Percentiles rank a stretch among this genome's conserved stretches.
phyloP scores from a whole-genome alignment of 805 yeast genomes.

The Wickerhamiella australiensis region DNA sequence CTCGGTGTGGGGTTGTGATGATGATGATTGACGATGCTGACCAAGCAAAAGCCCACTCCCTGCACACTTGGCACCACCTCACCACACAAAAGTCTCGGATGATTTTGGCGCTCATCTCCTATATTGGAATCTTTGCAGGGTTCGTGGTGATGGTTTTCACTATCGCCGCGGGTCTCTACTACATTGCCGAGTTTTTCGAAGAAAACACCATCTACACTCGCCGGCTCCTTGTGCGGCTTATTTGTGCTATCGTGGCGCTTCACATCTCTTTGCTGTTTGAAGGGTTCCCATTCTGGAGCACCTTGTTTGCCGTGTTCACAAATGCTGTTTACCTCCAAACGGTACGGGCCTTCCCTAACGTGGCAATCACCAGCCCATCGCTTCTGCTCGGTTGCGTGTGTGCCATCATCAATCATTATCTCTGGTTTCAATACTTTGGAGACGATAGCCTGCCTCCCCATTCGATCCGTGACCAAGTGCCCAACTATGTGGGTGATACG shows the following conservation, averaged over 20 bases:
- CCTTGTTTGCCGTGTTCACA: slow-evolving; percentile 55
- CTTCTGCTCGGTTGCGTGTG: slow-evolving; percentile 60
- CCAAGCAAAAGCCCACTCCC: neutral
- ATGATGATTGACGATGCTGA: neutral
- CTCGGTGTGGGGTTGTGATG: neutral
- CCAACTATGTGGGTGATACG: slow-evolving; percentile 48
- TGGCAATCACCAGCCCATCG: slow-evolving; percentile 55
- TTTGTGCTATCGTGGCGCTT: slow-evolving; percentile 45
- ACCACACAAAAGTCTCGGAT: slow-evolving; percentile 26
- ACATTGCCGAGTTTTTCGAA: slow-evolving; percentile 82
- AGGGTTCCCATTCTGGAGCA: slow-evolving; percentile 60
- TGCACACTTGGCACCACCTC: neutral
- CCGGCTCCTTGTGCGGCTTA: slow-evolving; percentile 49
- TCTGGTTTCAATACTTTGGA: slow-evolving; percentile 82
- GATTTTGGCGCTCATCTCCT: slow-evolving; percentile 49
- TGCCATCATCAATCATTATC: slow-evolving; percentile 67
- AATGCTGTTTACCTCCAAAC: slow-evolving; percentile 68
- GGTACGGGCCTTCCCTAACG: slow-evolving; percentile 71
- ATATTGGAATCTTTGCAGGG: slow-evolving; percentile 49
- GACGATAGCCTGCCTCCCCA: slow-evolving; percentile 53
- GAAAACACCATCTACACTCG: slow-evolving; percentile 83
- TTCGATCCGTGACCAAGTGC: slow-evolving; percentile 32
- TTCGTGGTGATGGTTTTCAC: slow-evolving; percentile 46
- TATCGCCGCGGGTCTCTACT: slow-evolving; percentile 84
- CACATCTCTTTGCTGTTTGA: slow-evolving; percentile 57